Evolutionary conservation across 352 stramenopile genomes (phyloP).

Genomic region (Pilasporangium apinafurcum): DNA sequence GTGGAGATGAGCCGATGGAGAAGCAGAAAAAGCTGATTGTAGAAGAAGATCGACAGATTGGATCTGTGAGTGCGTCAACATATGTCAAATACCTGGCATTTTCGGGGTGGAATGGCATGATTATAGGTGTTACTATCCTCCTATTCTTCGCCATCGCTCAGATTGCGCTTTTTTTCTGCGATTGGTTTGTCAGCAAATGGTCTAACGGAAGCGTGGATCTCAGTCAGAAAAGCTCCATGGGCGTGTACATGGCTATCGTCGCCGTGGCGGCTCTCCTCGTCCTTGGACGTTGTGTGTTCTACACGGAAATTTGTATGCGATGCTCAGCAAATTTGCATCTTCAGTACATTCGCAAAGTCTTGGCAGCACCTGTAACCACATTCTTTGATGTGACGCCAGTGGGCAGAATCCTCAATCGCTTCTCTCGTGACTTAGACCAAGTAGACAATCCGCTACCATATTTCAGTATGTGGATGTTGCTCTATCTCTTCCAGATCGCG

Average conservation of each 20-base stretch:
- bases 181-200: constrained; percentile 53
- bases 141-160: constrained; percentile 32
- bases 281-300: constrained; percentile 32
- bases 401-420: constrained; percentile 11
- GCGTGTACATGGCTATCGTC: constrained; percentile 34
- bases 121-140: constrained; percentile 18
- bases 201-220: constrained; percentile 20
- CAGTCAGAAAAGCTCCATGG: constrained; percentile 23
- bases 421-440: constrained; percentile 37
- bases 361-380: constrained; percentile 6
- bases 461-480: constrained; percentile 35
- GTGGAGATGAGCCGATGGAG: not conserved
- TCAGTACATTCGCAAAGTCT: constrained; percentile 28
- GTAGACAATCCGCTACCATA: constrained; percentile 45
- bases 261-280: constrained; percentile 18
- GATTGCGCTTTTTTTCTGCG: constrained; percentile 33
- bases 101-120: constrained; percentile 36
- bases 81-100: constrained; percentile 45
- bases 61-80: constrained; percentile 25
- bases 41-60: constrained; percentile 31
- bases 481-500: constrained; percentile 35
- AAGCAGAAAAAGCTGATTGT: constrained; percentile 31
- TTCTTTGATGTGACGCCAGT: constrained; percentile 12
- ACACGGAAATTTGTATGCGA: constrained; percentile 41
- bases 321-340: constrained; percentile 34